Conservation (phyloP, 768 basidiomycete species). For the Coprinopsis strossmayeri region DNA sequence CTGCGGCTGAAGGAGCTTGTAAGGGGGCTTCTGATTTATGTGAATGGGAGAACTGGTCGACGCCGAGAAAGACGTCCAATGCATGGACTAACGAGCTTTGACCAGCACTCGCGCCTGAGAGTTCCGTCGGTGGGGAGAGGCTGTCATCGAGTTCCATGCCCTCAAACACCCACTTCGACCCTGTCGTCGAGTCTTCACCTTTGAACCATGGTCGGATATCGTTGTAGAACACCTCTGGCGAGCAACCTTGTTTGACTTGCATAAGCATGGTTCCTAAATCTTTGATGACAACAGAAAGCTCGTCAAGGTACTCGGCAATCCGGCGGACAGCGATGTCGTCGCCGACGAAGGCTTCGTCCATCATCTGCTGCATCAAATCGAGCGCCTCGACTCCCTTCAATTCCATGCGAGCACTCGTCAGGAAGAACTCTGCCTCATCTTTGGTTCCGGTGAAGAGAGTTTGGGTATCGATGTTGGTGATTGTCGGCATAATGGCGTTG, state of each 20-base stretch:
- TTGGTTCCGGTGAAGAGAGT: slow-evolving; percentile 71
- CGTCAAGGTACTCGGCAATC: slow-evolving; percentile 54
- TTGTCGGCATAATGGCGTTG: slow-evolving; percentile 32
- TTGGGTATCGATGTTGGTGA: slow-evolving; percentile 56
- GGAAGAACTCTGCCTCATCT: slow-evolving; percentile 86
- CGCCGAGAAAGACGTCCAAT: slow-evolving; percentile 65
- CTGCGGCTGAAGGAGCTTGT: not conserved
- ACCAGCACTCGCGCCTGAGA: slow-evolving; percentile 77
- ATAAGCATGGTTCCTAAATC: slow-evolving; percentile 56
- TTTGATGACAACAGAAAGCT: slow-evolving; percentile 59
- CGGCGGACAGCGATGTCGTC: slow-evolving; percentile 60
- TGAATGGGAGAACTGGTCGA: slow-evolving; percentile 41
- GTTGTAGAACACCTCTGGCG: slow-evolving; percentile 68
- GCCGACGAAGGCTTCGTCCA: slow-evolving; percentile 85
- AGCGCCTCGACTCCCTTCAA: slow-evolving; percentile 79
- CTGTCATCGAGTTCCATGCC: slow-evolving; percentile 45
- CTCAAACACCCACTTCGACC: slow-evolving; percentile 49
- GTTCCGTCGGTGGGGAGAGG: slow-evolving; percentile 39
- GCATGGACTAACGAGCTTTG: slow-evolving; percentile 76
- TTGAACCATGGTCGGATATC: slow-evolving; percentile 77
- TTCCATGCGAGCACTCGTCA: slow-evolving; percentile 82
- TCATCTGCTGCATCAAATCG: slow-evolving; percentile 74
- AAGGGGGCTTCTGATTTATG: slow-evolving; percentile 4
- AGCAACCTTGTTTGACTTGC: slow-evolving; percentile 60
- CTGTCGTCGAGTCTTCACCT: slow-evolving; percentile 51